Conservation (phyloP, 176 grass and related monocot genomes). For the Otatea glauca region DNA sequence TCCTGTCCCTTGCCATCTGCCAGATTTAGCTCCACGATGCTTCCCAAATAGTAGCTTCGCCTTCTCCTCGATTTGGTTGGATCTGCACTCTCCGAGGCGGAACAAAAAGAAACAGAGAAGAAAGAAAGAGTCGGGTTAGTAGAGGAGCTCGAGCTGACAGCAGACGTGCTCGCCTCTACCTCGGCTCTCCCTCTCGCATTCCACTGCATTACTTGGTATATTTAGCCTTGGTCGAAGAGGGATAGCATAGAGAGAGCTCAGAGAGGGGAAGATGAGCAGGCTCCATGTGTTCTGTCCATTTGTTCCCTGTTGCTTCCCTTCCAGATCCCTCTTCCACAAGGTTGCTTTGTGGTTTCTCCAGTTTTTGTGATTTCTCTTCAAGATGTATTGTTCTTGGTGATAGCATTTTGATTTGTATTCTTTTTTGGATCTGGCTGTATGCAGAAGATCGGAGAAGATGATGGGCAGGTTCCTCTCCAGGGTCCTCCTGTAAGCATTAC, state of each 20-base stretch:
- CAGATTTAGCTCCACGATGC: too few relatives aligned
- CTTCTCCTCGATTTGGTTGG: too few relatives aligned
- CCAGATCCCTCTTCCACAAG: constrained; percentile 45
- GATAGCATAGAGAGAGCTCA: constrained; percentile 19
- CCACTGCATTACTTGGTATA: constrained; percentile 53
- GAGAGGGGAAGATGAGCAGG: constrained; percentile 18
- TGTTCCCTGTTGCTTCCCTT: neutral
- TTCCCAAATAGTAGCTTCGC: too few relatives aligned
- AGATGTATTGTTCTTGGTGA: neutral
- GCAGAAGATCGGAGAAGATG: constrained; percentile 54
- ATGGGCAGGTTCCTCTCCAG: constrained; percentile 86
- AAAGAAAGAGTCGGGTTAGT: constrained; percentile 14
- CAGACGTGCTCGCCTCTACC: constrained; percentile 56
- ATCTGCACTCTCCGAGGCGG: too few relatives aligned
- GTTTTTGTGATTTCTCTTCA: neutral
- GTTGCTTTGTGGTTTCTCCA: constrained; percentile 5
- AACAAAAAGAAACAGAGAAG: neutral
- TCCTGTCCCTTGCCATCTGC: too few relatives aligned
- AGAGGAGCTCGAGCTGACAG: constrained; percentile 44
- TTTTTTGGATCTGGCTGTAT: constrained; percentile 52
- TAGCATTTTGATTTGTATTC: constrained; percentile 32
- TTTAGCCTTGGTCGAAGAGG: constrained; percentile 35
- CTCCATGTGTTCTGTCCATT: constrained; percentile 21
- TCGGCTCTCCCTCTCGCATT: constrained; percentile 12
- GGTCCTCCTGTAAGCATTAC: constrained; percentile 66